Base-by-base conservation (phyloP, 2,329 filamentous ascomycete species). In the Alternaria dauci region DNA sequence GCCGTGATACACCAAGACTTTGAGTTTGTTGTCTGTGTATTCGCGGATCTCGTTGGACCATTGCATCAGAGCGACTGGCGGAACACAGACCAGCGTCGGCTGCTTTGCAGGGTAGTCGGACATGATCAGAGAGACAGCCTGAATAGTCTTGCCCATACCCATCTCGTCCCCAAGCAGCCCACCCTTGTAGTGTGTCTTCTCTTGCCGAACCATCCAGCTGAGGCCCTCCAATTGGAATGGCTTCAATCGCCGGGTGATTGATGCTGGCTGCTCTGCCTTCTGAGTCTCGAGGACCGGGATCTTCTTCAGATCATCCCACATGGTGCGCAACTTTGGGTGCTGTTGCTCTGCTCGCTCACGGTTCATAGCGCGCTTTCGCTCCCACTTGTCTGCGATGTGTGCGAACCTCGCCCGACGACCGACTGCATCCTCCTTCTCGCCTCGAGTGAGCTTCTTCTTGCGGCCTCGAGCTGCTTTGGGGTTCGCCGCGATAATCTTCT, bases 101-200 rank as follows among this genome's bases (percentile, higher is more conserved):
- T 90, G 82, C 68, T 90, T 91, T 23, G 89, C 91, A 4, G 94
- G 94, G 71, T 92, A 97, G 76, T 98, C 94, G 1, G 94, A 97
- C 95, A 98, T 98, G 78, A 99, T 93, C 44, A 99, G 86, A 3
- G 94, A 97, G 18, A 99, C 95, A 2, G 95, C 94, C 79, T 99
- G 95, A 52, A 99, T 98, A 0, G 95, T 99, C 82, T 99, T 99
- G 51, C 95, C 95, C 81, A 99, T 91, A 20, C 95, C 95, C 95
- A 99, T 99, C 80, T 99, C 95, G 70, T 99, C 95, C 60, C 95
- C 95, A 2, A 99, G 86, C 2, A 99, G 84, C 14, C 95, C 95
- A 18, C 95, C 95, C 73, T 89, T 92, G 86, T 94, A 98, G 39
- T 90, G 81, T 0, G 88, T 91, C 79, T 91, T 83, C 76, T 99